These are phyloP conservation scores for Pistacia integerrima DNA, from an alignment of 345 rosid genomes.

Conservation along the genomic window DNA sequence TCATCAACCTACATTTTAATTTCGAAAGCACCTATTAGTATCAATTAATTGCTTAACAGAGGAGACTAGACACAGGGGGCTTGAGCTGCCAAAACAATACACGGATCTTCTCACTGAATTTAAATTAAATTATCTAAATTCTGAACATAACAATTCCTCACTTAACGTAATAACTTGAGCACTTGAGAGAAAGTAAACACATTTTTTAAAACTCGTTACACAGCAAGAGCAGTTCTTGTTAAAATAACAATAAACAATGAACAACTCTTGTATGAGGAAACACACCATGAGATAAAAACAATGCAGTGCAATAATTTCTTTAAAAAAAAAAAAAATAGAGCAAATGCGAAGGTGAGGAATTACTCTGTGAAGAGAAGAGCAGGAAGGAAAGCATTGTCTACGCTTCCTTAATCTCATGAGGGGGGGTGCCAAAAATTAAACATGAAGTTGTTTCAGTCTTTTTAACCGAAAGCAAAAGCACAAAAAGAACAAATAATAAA, in stretches of 20 bases:
- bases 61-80: background rate
- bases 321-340: constrained; percentile 3
- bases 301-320: background rate
- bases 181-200: constrained; percentile 1
- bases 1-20: constrained; percentile 71
- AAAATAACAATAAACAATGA: background rate
- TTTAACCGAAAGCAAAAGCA: constrained; percentile 40
- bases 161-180: background rate
- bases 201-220: background rate
- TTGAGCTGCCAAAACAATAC: constrained; percentile 9
- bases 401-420: constrained; percentile 53
- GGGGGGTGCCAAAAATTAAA: constrained; percentile 37
- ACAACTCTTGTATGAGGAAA: background rate
- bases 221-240: background rate
- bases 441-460: constrained; percentile 25
- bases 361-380: constrained; percentile 60
- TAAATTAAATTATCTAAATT: background rate
- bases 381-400: constrained; percentile 60
- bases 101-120: background rate
- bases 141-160: too few relatives aligned
- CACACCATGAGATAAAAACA: background rate
- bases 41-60: constrained; percentile 10
- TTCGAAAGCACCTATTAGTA: constrained; percentile 23
- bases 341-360: constrained; percentile 10
- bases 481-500: constrained; percentile 21